Percentiles rank a stretch among this genome's conserved stretches.
These are phyloP conservation scores for Epichloe brachyelytri DNA, from an alignment of 2,329 filamentous ascomycete species.

Conservation along the genomic window DNA sequence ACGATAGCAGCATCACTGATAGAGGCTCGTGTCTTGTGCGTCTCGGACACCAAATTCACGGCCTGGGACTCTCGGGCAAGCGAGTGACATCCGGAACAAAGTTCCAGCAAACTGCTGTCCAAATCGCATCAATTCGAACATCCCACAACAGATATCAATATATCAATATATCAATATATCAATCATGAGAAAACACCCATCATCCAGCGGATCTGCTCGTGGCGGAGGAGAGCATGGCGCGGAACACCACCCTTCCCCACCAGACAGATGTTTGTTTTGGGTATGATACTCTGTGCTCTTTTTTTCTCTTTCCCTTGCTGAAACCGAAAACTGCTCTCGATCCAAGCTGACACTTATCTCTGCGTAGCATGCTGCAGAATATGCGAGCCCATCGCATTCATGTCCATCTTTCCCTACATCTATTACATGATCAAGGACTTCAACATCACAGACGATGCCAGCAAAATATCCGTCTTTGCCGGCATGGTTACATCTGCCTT, in stretches of 20 bases:
- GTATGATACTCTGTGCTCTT: slow-evolving; percentile 20
- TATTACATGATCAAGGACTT: slow-evolving; percentile 97
- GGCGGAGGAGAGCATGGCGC: slow-evolving; percentile 12
- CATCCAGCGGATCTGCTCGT: slow-evolving; percentile 12
- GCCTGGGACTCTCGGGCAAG: background rate
- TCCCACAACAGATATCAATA: background rate
- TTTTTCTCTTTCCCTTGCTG: background rate
- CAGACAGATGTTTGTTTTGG: slow-evolving; percentile 39
- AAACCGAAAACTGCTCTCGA: no score
- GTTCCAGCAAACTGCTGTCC: no score
- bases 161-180: background rate
- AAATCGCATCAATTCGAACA: background rate
- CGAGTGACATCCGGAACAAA: background rate
- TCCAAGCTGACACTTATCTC: background rate
- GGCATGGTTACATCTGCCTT: slow-evolving; percentile 96
- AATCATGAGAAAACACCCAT: slow-evolving; percentile 19
- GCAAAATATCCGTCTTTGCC: slow-evolving; percentile 78
- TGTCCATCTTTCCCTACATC: slow-evolving; percentile 98
- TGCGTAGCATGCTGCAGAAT: slow-evolving; percentile 73
- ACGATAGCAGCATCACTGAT: background rate
- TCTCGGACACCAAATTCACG: background rate
- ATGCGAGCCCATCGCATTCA: slow-evolving; percentile 97
- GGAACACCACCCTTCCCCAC: slow-evolving; percentile 23
- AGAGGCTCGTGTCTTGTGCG: background rate
- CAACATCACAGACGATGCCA: slow-evolving; percentile 64